Conservation (phyloP, 495 filamentous ascomycete species). For the Daldinia grandis region DNA sequence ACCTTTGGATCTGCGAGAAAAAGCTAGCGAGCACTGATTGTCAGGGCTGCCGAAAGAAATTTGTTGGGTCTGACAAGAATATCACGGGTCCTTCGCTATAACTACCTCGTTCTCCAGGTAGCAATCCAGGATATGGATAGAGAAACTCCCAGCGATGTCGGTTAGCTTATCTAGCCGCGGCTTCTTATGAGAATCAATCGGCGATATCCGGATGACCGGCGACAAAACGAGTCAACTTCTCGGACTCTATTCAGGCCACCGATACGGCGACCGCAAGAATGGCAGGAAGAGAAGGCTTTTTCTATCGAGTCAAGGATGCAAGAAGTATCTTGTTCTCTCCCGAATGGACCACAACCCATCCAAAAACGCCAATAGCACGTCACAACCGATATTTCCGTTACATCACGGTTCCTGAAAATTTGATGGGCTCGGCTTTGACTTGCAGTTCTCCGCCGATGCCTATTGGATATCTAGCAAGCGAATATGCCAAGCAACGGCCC, state of each 20-base stretch:
- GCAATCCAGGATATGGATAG: constrained; percentile 4
- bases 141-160: constrained; percentile 24
- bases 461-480: constrained; percentile 15
- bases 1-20: not conserved
- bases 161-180: constrained; percentile 9
- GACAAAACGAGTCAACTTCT: not conserved
- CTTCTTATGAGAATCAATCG: constrained; percentile 5
- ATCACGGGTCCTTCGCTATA: not conserved
- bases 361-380: constrained; percentile 24
- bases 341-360: constrained; percentile 15
- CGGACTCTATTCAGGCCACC: not conserved
- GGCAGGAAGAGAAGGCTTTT: constrained; percentile 1
- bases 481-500: constrained; percentile 21
- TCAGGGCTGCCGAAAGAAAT: not conserved
- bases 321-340: constrained; percentile 2
- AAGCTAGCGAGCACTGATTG: not conserved
- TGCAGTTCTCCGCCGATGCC: constrained; percentile 12
- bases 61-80: not conserved
- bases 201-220: constrained; percentile 28
- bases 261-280: constrained; percentile 2
- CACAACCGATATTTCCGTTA: constrained; percentile 34
- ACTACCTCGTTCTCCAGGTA: constrained; percentile 1
- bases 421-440: constrained; percentile 14
- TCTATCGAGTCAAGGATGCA: constrained; percentile 10
- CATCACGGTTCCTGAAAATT: constrained; percentile 30